phyloP scores from a whole-genome alignment of 768 basidiomycete genomes.

The Tricholoma flavovirens region DNA sequence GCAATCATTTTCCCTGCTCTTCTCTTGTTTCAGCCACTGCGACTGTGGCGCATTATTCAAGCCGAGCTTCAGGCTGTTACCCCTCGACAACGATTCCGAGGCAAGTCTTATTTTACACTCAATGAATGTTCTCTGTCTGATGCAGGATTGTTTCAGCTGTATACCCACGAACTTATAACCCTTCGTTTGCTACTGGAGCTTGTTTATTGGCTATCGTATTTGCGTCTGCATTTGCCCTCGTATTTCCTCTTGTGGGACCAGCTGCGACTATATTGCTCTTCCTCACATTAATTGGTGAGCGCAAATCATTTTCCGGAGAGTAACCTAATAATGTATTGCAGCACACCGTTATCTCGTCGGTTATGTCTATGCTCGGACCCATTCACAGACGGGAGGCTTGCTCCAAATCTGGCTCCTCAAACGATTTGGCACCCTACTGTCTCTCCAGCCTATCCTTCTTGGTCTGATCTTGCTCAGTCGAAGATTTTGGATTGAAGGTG shows the following conservation, averaged over 20 bases:
- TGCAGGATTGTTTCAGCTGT: conserved; percentile 37
- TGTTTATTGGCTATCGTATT: conserved; percentile 66
- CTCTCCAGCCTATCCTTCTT: conserved; percentile 68
- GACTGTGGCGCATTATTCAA: conserved; percentile 51
- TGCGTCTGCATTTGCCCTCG: conserved; percentile 65
- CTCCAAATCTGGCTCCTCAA: conserved; percentile 72
- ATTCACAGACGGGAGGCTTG: conserved; percentile 70
- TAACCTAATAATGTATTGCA: conserved; percentile 19
- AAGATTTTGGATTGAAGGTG: conserved; percentile 66
- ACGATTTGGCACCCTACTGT: conserved; percentile 64
- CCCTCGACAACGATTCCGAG: conserved; percentile 73
- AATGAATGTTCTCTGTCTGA: conserved; percentile 1
- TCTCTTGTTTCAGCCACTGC: conserved; percentile 65
- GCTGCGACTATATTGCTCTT: conserved; percentile 61
- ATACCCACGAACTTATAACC: conserved; percentile 68
- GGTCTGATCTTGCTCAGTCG: conserved; percentile 68
- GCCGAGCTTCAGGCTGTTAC: conserved; percentile 60
- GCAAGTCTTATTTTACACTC: conserved; percentile 37
- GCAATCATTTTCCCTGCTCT: conserved; percentile 68
- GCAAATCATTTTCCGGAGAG: neutral
- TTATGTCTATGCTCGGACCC: conserved; percentile 69
- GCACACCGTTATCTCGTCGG: conserved; percentile 79
- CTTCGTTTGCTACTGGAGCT: conserved; percentile 59
- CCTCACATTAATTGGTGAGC: conserved; percentile 59
- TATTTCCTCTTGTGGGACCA: conserved; percentile 74